A percentile compares a stretch with the other conserved stretches of the same genome.
phyloP scores from a whole-genome alignment of 1,139 yeast species.

The Pichia norvegensis region DNA sequence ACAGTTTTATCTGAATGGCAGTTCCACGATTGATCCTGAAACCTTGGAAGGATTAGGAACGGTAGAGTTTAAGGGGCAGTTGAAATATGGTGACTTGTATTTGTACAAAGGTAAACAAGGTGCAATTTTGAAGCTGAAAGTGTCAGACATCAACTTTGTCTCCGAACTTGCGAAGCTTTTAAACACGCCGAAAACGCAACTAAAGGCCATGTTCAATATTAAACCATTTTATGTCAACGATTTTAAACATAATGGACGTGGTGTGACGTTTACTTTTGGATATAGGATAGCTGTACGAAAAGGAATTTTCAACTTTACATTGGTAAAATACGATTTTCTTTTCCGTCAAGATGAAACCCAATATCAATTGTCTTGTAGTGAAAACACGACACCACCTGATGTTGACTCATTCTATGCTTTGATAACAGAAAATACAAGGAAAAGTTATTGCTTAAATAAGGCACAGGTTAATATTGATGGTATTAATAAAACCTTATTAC shows the following conservation, averaged over 20 bases:
- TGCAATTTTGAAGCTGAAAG: background rate
- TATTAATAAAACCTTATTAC: constrained; percentile 20
- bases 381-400: constrained; percentile 14
- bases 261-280: background rate
- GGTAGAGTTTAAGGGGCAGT: background rate
- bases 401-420: constrained; percentile 29
- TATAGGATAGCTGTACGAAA: background rate
- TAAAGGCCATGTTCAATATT: background rate
- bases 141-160: background rate
- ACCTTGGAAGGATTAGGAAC: background rate
- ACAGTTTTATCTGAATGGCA: too few species aligned
- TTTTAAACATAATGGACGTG: background rate
- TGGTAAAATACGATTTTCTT: background rate
- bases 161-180: background rate
- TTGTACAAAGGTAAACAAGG: background rate
- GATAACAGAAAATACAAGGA: constrained; percentile 27
- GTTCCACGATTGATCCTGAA: background rate
- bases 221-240: background rate
- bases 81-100: background rate
- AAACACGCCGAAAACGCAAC: background rate
- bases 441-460: constrained; percentile 8
- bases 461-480: constrained; percentile 14
- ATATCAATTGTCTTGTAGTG: constrained; percentile 18
- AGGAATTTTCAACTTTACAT: constrained; percentile 6
- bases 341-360: background rate